phyloP scores from a whole-genome alignment of 371 early-diverging fungal species.

The Mucor velutinosus region DNA sequence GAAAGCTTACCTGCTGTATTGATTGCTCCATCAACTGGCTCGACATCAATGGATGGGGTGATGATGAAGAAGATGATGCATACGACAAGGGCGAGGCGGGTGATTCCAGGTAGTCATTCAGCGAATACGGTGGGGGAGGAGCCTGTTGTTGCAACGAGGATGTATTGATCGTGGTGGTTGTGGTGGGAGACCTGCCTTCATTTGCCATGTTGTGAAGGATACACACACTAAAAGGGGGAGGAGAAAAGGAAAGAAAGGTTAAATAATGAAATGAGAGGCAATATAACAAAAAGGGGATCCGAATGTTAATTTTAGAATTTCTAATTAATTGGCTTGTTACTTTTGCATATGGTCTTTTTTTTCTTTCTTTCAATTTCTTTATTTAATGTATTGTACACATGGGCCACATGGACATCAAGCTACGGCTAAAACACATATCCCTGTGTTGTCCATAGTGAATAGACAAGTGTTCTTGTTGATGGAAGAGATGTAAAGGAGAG shows the following conservation, averaged over 20 bases:
- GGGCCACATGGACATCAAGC: too few species aligned
- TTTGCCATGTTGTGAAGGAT: neutral
- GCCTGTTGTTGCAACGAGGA: neutral
- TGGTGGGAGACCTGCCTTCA: neutral
- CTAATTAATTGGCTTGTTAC: neutral
- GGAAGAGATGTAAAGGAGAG: too few species aligned
- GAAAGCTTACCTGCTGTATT: neutral
- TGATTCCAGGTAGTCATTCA: neutral
- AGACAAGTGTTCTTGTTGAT: too few species aligned
- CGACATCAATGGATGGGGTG: neutral
- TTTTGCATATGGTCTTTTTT: neutral
- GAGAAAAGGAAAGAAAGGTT: neutral
- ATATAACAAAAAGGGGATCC: neutral
- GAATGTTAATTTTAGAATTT: neutral
- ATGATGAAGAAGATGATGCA: neutral
- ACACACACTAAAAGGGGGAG: neutral
- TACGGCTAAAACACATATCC: too few species aligned
- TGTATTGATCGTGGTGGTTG: neutral
- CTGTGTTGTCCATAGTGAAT: too few species aligned
- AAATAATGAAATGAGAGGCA: neutral
- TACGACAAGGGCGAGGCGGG: slow-evolving; percentile 11
- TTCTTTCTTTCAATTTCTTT: neutral
- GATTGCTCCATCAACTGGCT: slow-evolving; percentile 2
- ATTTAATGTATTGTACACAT: neutral
- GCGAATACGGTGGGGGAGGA: neutral